phyloP scores from a whole-genome alignment of 2,329 filamentous ascomycete genomes.

The Cladophialophora carrionii region DNA sequence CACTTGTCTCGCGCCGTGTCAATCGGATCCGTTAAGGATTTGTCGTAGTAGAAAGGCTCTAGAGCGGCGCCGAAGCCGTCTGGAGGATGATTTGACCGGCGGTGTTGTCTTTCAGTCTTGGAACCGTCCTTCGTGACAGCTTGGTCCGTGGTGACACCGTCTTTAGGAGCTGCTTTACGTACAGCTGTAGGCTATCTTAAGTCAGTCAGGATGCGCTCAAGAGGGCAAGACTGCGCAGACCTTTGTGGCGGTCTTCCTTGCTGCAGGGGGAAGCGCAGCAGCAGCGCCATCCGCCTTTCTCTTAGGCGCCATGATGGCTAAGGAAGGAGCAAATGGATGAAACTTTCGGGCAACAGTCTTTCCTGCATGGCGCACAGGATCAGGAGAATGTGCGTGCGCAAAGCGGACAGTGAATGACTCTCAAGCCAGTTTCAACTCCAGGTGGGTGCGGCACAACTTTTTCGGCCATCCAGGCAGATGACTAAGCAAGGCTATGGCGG shows the following conservation, averaged over 20 bases:
- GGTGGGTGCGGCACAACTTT: constrained; percentile 22
- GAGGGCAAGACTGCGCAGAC: constrained; percentile 12
- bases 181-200: constrained; percentile 16
- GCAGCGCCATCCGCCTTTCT: constrained; percentile 35
- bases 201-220: neutral
- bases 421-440: constrained; percentile 11
- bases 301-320: constrained; percentile 36
- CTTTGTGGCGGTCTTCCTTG: constrained; percentile 32
- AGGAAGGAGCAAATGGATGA: neutral
- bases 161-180: constrained; percentile 22
- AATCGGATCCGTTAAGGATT: constrained; percentile 69
- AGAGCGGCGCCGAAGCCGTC: constrained; percentile 65
- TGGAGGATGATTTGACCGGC: constrained; percentile 28
- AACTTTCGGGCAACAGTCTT: neutral
- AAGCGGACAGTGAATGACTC: constrained; percentile 7
- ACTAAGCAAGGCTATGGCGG: constrained; percentile 20
- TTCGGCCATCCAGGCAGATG: constrained; percentile 9
- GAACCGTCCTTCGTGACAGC: constrained; percentile 14
- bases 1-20: constrained; percentile 83
- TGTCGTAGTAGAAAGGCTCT: constrained; percentile 71
- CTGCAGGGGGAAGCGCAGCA: constrained; percentile 19
- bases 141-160: neutral
- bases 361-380: constrained; percentile 1
- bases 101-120: constrained; percentile 25
- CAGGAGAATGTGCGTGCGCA: neutral